Percentiles rank a stretch among this genome's conserved stretches.
Conservation (phyloP, 2,329 filamentous ascomycete species). For the Pyrenochaeta sp. region DNA sequence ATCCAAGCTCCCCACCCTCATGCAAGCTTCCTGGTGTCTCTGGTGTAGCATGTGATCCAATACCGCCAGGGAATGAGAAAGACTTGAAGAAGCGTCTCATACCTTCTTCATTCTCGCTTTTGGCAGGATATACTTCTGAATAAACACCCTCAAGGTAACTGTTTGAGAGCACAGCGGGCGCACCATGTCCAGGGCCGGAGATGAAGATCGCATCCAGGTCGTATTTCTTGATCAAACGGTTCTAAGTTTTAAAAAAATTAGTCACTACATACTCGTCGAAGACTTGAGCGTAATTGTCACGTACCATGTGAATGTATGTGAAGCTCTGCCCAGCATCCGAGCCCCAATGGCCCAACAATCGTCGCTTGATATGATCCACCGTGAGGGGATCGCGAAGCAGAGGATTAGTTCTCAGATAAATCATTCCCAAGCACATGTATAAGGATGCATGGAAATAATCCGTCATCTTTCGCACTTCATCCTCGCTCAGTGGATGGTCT, state of each 20-base stretch:
- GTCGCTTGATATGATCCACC: slow-evolving; percentile 75
- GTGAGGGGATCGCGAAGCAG: slow-evolving; percentile 74
- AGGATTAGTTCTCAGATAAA: slow-evolving; percentile 78
- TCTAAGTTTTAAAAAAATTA: slow-evolving; percentile 42
- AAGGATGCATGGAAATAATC: slow-evolving; percentile 78
- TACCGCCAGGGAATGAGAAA: slow-evolving; percentile 82
- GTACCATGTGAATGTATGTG: slow-evolving; percentile 78
- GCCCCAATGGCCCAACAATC: slow-evolving; percentile 80
- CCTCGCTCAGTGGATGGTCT: slow-evolving; percentile 66
- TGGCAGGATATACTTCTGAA: slow-evolving; percentile 79
- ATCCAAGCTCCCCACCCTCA: slow-evolving; percentile 84
- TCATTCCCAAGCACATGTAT: slow-evolving; percentile 81
- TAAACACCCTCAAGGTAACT: slow-evolving; percentile 81
- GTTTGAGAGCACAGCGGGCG: slow-evolving; percentile 78
- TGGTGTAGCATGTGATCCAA: slow-evolving; percentile 79
- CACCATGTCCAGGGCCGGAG: slow-evolving; percentile 80
- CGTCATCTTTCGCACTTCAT: slow-evolving; percentile 74
- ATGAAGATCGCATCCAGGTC: slow-evolving; percentile 76
- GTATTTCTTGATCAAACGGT: slow-evolving; percentile 82
- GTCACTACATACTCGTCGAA: too few species aligned
- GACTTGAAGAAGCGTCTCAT: slow-evolving; percentile 82
- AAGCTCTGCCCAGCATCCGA: slow-evolving; percentile 83
- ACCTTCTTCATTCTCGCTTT: slow-evolving; percentile 72
- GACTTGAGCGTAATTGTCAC: too few species aligned
- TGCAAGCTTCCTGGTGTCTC: slow-evolving; percentile 81